Base-by-base conservation (phyloP, 1,284 basidiomycete genomes). In the Agroathelia rolfsii region DNA sequence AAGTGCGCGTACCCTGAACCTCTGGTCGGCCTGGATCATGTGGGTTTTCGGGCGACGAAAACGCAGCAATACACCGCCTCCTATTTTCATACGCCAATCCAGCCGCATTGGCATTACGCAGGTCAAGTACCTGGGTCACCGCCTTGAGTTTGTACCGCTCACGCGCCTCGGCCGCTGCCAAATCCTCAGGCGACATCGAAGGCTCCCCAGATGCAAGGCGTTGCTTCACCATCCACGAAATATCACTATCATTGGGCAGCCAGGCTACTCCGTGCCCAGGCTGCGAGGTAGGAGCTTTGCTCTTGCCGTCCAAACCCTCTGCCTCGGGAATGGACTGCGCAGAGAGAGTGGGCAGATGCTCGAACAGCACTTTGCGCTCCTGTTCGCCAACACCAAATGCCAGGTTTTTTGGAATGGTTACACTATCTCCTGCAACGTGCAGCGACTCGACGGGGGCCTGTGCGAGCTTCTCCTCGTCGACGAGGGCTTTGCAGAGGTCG, bases 71-170 rank as follows among this genome's bases (percentile, higher is more conserved):
- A 44, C 94, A 84, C 41, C 89, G 66, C 47, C 75, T 66, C 39
- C 81, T 69, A 56, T 96, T 96, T 58, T 92, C 86, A 42, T 73
- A 83, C 41, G 86, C 75, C 41, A 96, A 80, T 12, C 86, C 88
- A 29, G 62, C 66, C 23, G 86, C 85, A 48, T 81, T 84, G 14
- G 93, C 82, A 49, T 96, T 95, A 38, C 81, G 64, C 47, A 97
- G 59, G 56, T 95, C 92, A 29, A 90, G 59, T 23, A 92, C 59
- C 40, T 72, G 67, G 21, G 79, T 73, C 38, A 95, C 66, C 42
- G 63, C 56, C 38, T 73, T 73, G 7, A 70, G 69, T 55, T 84
- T 89, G 41, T 49, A 47, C 22, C 63, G 36, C 49, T 87, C 79
- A 29, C 53, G 55, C 14, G 49, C 32, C 42, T 53, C 47, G 6